Evolutionary conservation across 1,284 basidiomycete genomes (phyloP).

Genomic region (Pterulicium gracile): DNA sequence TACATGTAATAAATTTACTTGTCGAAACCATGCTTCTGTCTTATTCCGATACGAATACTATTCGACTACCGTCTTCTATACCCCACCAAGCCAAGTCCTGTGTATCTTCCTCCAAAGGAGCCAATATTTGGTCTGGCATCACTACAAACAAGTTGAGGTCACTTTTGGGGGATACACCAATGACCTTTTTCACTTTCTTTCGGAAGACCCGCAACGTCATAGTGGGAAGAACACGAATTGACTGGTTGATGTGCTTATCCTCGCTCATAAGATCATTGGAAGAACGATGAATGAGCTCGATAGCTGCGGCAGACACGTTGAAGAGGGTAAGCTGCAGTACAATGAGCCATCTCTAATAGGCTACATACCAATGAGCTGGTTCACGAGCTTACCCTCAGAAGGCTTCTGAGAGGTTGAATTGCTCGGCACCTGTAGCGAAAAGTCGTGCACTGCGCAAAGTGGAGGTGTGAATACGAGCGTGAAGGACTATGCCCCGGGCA

Average conservation of each 20-base stretch:
- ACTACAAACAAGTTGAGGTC: conserved; percentile 40
- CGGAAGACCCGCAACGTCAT: conserved; percentile 53
- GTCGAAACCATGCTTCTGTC: not conserved
- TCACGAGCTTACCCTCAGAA: not conserved
- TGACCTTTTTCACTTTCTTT: conserved; percentile 37
- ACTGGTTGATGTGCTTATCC: conserved; percentile 12
- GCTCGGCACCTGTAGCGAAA: not conserved
- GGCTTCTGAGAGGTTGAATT: not conserved
- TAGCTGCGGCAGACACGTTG: not conserved
- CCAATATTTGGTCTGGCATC: conserved; percentile 35
- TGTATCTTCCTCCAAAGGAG: conserved; percentile 29
- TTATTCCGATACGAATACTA: conserved; percentile 23
- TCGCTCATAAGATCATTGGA: too few species aligned
- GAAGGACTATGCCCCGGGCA: not conserved
- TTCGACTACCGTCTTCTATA: conserved; percentile 45
- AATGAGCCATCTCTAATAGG: not conserved
- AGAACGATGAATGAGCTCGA: not conserved
- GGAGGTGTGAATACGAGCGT: too few species aligned
- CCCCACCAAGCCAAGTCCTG: conserved; percentile 62
- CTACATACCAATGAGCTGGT: not conserved
- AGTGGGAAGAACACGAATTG: conserved; percentile 46
- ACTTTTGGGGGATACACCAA: conserved; percentile 17
- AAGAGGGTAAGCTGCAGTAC: not conserved
- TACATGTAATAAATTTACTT: too few species aligned
- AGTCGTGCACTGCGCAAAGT: not conserved